phyloP scores from a whole-genome alignment of 768 basidiomycete genomes.

The Tremella mesenterica region DNA sequence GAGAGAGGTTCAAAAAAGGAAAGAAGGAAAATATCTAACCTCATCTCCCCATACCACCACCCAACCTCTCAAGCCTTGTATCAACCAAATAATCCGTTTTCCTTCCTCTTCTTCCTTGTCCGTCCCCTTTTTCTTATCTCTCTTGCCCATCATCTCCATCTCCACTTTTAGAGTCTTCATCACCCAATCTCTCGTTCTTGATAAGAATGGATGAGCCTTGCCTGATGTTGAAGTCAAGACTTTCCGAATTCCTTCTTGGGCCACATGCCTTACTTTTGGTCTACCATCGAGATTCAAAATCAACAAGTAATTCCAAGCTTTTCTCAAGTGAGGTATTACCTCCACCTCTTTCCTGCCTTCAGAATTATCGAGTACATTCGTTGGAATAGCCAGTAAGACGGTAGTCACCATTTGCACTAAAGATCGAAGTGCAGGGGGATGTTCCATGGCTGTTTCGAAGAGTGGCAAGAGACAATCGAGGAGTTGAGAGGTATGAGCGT shows the following conservation, averaged over 20 bases:
- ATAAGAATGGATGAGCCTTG: conserved; percentile 78
- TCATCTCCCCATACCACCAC: conserved; percentile 52
- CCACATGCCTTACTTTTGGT: conserved; percentile 88
- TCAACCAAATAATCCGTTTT: conserved; percentile 55
- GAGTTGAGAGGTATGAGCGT: conserved; percentile 62
- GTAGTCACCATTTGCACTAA: conserved; percentile 68
- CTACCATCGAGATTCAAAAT: conserved; percentile 75
- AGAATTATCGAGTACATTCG: conserved; percentile 56
- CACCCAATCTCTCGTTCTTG: conserved; percentile 71
- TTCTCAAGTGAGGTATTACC: conserved; percentile 57
- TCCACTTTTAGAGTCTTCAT: conserved; percentile 60
- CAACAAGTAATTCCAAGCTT: conserved; percentile 75
- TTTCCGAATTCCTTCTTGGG: conserved; percentile 73
- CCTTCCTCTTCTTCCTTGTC: conserved; percentile 51
- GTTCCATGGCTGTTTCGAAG: conserved; percentile 66
- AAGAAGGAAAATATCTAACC: conserved; percentile 52
- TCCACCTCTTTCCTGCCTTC: no score
- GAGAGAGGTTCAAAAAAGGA: conserved; percentile 1
- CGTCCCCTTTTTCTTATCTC: conserved; percentile 53
- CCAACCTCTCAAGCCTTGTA: conserved; percentile 52
- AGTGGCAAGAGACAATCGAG: conserved; percentile 68
- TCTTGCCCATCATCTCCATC: conserved; percentile 53
- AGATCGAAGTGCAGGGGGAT: conserved; percentile 58
- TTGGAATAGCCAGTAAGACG: conserved; percentile 62
- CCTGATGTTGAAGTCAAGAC: conserved; percentile 53